A percentile compares a stretch with the other conserved stretches of the same genome.
These are phyloP conservation scores for Amanita pallidorosea DNA, from an alignment of 768 basidiomycete genomes.

Conservation along the genomic window DNA sequence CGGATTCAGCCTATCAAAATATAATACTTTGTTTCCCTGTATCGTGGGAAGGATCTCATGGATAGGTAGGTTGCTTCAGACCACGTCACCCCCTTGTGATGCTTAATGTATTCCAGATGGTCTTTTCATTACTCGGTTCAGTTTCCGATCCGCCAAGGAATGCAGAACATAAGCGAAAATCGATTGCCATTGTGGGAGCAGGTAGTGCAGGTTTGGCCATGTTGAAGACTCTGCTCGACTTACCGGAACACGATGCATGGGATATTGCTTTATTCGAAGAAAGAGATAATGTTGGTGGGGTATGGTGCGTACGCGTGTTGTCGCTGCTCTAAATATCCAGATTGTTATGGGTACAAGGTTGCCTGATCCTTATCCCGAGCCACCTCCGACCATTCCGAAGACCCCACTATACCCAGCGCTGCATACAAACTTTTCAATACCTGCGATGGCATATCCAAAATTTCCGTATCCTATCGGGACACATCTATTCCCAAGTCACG, in stretches of 20 bases:
- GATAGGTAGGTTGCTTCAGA: no score
- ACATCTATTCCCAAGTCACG: conserved; percentile 37
- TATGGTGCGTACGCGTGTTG: conserved; percentile 37
- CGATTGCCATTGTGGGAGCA: conserved; percentile 46
- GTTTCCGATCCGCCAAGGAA: conserved; percentile 1
- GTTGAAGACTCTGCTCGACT: conserved; percentile 37
- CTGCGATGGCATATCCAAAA: conserved; percentile 45
- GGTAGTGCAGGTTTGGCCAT: conserved; percentile 46
- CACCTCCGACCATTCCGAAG: conserved; percentile 39
- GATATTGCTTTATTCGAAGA: conserved; percentile 45
- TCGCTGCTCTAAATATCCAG: background rate
- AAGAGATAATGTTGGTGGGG: conserved; percentile 38
- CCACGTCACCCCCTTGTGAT: no score
- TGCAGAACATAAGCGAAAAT: conserved; percentile 19
- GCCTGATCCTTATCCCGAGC: conserved; percentile 17
- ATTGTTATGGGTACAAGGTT: conserved; percentile 14
- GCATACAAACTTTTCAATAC: conserved; percentile 43
- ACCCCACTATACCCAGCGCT: conserved; percentile 45
- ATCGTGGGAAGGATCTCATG: no score
- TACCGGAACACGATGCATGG: conserved; percentile 32
- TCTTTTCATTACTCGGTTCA: conserved; percentile 12
- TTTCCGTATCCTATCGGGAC: conserved; percentile 42
- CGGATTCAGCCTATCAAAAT: no score
- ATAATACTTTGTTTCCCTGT: no score
- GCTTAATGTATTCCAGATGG: conserved; percentile 4